These are phyloP conservation scores for Malus hybrid DNA, from an alignment of 331 rosid species.

Conservation along the genomic window DNA sequence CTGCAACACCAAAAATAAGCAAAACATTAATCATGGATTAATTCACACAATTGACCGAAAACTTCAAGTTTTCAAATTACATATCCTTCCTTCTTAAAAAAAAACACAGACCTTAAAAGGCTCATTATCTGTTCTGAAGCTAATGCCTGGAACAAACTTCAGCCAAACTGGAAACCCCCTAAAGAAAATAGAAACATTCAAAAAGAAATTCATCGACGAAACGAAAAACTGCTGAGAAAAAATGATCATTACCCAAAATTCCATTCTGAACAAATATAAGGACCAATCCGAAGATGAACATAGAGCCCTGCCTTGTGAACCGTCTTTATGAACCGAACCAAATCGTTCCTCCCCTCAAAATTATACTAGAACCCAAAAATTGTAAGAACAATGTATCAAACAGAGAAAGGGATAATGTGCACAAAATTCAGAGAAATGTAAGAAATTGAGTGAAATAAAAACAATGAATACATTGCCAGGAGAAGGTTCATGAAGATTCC, in stretches of 20 bases:
- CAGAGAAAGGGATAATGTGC: background rate
- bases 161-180: slow-evolving; percentile 46
- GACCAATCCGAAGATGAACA: slow-evolving; percentile 51
- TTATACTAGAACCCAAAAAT: slow-evolving; percentile 16
- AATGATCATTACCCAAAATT: slow-evolving; percentile 34
- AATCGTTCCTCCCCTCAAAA: slow-evolving; percentile 30
- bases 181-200: background rate
- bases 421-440: background rate
- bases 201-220: background rate
- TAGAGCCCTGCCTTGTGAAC: slow-evolving; percentile 31
- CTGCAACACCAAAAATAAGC: slow-evolving; percentile 15
- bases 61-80: too few species aligned
- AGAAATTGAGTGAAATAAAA: background rate
- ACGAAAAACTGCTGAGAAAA: background rate
- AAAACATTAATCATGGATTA: background rate
- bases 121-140: too few species aligned
- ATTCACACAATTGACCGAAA: too few species aligned
- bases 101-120: too few species aligned
- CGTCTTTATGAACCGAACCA: slow-evolving; percentile 27
- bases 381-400: background rate
- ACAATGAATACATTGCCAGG: slow-evolving; percentile 22
- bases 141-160: too few species aligned
- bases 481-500: slow-evolving; percentile 46
- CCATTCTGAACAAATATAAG: slow-evolving; percentile 46
- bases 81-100: too few species aligned